phyloP scores from a whole-genome alignment of 495 filamentous ascomycete species.

The Paragyromitra xinjiangensis region DNA sequence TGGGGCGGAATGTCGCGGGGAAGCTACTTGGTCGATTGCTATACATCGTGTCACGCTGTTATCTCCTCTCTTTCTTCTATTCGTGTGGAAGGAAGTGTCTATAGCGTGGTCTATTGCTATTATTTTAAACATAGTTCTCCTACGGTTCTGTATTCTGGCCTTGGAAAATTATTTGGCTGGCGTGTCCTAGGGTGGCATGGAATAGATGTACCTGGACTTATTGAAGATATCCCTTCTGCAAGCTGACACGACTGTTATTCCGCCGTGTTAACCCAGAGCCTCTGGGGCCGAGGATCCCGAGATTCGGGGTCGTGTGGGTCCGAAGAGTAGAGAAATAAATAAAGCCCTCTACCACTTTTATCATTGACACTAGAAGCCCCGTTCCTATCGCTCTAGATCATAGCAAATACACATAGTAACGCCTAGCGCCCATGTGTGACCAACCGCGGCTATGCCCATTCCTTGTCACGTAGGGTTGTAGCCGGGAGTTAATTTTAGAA shows the following conservation, averaged over 20 bases:
- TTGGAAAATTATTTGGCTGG: too few relatives aligned
- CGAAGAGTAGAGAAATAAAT: background rate
- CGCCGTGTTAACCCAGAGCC: background rate
- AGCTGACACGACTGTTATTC: background rate
- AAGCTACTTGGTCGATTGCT: too few relatives aligned
- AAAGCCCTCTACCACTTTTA: background rate
- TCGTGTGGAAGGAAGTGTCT: background rate
- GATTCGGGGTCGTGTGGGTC: background rate
- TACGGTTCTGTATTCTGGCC: too few relatives aligned
- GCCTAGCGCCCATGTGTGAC: background rate
- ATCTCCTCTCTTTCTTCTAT: background rate
- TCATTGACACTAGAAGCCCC: background rate
- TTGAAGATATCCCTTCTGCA: too few relatives aligned
- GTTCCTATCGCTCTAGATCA: background rate
- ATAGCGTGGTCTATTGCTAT: background rate
- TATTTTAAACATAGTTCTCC: too few relatives aligned
- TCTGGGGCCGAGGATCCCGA: too few relatives aligned
- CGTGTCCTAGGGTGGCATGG: too few relatives aligned
- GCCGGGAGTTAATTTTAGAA: constrained; percentile 2
- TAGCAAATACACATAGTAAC: background rate
- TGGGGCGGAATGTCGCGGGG: background rate
- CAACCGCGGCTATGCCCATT: background rate
- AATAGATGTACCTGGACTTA: too few relatives aligned
- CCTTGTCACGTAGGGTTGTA: background rate
- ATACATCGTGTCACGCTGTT: background rate